phyloP scores from a whole-genome alignment of 352 stramenopile species.

The Peronosclerospora sorghi region DNA sequence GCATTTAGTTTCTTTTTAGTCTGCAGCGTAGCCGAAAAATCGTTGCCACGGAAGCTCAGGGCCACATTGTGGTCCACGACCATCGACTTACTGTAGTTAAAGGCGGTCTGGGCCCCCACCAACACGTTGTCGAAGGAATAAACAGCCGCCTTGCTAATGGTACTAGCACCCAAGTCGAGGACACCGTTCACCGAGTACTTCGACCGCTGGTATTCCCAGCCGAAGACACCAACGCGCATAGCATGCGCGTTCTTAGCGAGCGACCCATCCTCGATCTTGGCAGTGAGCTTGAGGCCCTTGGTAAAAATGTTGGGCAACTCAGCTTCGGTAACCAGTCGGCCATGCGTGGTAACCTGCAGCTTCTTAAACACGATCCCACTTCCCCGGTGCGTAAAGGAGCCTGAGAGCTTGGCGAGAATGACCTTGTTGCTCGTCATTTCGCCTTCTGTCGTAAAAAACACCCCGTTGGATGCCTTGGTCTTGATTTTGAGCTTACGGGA shows the following conservation, averaged over 20 bases:
- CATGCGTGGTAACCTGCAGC: slow-evolving; percentile 79
- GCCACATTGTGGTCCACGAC: slow-evolving; percentile 78
- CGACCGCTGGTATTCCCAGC: slow-evolving; percentile 62
- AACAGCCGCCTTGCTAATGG: slow-evolving; percentile 47
- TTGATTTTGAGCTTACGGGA: slow-evolving; percentile 88
- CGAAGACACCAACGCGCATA: slow-evolving; percentile 66
- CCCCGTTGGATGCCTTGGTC: slow-evolving; percentile 78
- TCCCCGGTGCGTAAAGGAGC: slow-evolving; percentile 50
- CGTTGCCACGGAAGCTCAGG: slow-evolving; percentile 59
- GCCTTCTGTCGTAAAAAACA: slow-evolving; percentile 80
- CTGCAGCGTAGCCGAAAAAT: slow-evolving; percentile 70
- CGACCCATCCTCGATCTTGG: slow-evolving; percentile 78
- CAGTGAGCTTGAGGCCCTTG: slow-evolving; percentile 68
- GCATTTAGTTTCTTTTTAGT: slow-evolving; percentile 85
- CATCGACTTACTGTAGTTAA: slow-evolving; percentile 76
- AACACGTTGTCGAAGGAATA: slow-evolving; percentile 76
- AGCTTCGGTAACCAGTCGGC: slow-evolving; percentile 60
- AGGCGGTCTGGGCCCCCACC: slow-evolving; percentile 54
- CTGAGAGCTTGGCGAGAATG: slow-evolving; percentile 75
- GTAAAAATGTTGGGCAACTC: slow-evolving; percentile 76
- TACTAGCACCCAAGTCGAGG: slow-evolving; percentile 47
- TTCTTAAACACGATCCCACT: slow-evolving; percentile 76
- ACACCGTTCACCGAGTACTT: slow-evolving; percentile 50
- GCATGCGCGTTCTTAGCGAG: slow-evolving; percentile 64
- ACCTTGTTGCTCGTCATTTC: slow-evolving; percentile 81